Percentiles rank a stretch among this genome's conserved stretches.
Evolutionary conservation across 331 rosid genomes (phyloP).

Genomic region (Arachis monticola): DNA sequence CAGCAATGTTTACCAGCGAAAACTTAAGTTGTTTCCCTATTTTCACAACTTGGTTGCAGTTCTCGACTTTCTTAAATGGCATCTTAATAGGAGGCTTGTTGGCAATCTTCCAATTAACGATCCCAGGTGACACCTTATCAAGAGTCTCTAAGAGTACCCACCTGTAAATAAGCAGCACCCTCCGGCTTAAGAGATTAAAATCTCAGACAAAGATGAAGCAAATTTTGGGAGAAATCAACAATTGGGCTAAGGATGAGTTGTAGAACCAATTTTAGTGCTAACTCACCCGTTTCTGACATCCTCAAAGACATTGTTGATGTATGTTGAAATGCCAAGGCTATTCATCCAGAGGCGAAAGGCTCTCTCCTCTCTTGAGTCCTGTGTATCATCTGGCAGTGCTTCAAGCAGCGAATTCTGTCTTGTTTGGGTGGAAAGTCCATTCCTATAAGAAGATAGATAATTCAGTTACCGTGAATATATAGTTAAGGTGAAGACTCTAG

Average conservation of each 20-base stretch:
- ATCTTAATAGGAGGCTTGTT: conserved; percentile 97
- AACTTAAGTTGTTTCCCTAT: conserved; percentile 87
- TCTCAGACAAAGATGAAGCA: neutral
- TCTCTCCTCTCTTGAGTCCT: conserved; percentile 92
- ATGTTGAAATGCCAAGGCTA: conserved; percentile 80
- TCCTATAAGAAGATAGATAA: conserved; percentile 53
- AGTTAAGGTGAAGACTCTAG: neutral
- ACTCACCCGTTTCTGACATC: conserved; percentile 88
- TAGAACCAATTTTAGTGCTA: too few relatives aligned
- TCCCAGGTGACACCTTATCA: conserved; percentile 88
- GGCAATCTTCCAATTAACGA: conserved; percentile 92
- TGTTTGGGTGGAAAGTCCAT: conserved; percentile 87
- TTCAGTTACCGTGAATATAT: neutral
- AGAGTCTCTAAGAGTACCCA: conserved; percentile 91
- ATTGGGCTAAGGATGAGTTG: too few relatives aligned
- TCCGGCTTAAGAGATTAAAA: conserved; percentile 18
- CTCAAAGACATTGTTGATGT: conserved; percentile 94
- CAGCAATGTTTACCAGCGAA: conserved; percentile 93
- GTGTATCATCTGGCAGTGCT: conserved; percentile 76
- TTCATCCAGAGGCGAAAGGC: conserved; percentile 98
- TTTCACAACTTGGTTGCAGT: conserved; percentile 94
- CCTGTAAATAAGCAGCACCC: conserved; percentile 51
- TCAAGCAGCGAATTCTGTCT: conserved; percentile 84
- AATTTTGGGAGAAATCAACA: neutral
- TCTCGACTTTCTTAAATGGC: conserved; percentile 97